Percentiles rank a stretch among this genome's conserved stretches.
Conservation (phyloP, 768 basidiomycete species). For the Heimioporus sp. region DNA sequence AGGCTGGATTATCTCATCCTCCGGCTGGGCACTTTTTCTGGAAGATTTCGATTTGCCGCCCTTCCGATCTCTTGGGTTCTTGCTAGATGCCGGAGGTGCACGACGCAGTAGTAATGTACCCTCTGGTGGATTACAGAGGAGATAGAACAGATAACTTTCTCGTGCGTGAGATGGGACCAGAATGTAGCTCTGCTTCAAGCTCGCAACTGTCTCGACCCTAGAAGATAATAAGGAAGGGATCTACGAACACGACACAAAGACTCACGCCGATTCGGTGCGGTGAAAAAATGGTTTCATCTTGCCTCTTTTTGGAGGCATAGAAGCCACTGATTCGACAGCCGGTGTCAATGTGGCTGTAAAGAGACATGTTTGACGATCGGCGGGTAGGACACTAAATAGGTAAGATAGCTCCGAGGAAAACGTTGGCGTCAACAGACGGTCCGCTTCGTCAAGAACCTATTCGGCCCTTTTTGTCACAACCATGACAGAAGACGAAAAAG, state of each 20-base stretch:
- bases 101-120: conserved; percentile 67
- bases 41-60: conserved; percentile 30
- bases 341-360: conserved; percentile 95
- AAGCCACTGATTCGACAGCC: conserved; percentile 76
- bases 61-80: conserved; percentile 23
- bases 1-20: conserved; percentile 64
- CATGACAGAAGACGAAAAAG: neutral
- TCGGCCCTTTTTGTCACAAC: neutral
- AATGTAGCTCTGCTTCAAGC: conserved; percentile 84
- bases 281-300: conserved; percentile 89
- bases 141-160: conserved; percentile 86
- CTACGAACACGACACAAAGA: conserved; percentile 6
- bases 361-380: conserved; percentile 90
- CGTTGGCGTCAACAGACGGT: conserved; percentile 84
- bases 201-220: conserved; percentile 88
- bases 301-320: conserved; percentile 70
- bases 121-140: conserved; percentile 87
- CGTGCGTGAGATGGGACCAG: conserved; percentile 94
- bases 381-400: conserved; percentile 75
- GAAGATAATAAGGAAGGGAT: neutral
- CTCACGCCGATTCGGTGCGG: conserved; percentile 70
- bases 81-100: conserved; percentile 49
- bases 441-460: conserved; percentile 95
- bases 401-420: conserved; percentile 84
- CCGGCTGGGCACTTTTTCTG: conserved; percentile 34